Conservation (phyloP, 2,329 filamentous ascomycete genomes). For the Cercospora zeina region DNA sequence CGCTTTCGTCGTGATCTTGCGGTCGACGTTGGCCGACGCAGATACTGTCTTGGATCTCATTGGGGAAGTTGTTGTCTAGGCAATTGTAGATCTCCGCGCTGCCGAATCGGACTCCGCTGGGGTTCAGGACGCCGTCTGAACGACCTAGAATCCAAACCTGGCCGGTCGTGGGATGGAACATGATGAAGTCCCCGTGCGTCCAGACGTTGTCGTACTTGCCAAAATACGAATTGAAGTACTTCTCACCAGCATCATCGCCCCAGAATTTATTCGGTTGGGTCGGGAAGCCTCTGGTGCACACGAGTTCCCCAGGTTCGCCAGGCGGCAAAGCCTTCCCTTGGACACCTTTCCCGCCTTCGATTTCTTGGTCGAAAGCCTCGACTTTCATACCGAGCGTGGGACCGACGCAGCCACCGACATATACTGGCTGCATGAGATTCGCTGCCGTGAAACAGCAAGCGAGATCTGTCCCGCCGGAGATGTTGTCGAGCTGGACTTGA, state of each 20-base stretch:
- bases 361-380: conserved; percentile 60
- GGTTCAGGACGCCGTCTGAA: conserved; percentile 77
- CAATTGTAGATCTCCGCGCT: conserved; percentile 78
- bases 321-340: conserved; percentile 56
- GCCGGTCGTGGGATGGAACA: conserved; percentile 66
- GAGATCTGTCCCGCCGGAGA: conserved; percentile 76
- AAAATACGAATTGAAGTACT: conserved; percentile 52
- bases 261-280: conserved; percentile 65
- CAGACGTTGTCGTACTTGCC: conserved; percentile 61
- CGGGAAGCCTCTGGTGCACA: conserved; percentile 68
- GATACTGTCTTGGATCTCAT: conserved; percentile 67
- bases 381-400: conserved; percentile 56
- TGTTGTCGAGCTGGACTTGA: conserved; percentile 67
- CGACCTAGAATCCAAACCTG: conserved; percentile 67
- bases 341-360: conserved; percentile 47
- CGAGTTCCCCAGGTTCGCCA: conserved; percentile 73
- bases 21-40: conserved; percentile 76
- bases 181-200: conserved; percentile 81
- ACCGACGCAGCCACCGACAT: conserved; percentile 59
- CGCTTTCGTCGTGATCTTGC: conserved; percentile 57
- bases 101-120: conserved; percentile 75
- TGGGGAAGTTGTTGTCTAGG: conserved; percentile 64
- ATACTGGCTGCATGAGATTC: conserved; percentile 69
- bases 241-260: conserved; percentile 45
- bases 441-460: conserved; percentile 64